phyloP scores from a whole-genome alignment of 768 basidiomycete species.

The Pulveroboletus sp. region DNA sequence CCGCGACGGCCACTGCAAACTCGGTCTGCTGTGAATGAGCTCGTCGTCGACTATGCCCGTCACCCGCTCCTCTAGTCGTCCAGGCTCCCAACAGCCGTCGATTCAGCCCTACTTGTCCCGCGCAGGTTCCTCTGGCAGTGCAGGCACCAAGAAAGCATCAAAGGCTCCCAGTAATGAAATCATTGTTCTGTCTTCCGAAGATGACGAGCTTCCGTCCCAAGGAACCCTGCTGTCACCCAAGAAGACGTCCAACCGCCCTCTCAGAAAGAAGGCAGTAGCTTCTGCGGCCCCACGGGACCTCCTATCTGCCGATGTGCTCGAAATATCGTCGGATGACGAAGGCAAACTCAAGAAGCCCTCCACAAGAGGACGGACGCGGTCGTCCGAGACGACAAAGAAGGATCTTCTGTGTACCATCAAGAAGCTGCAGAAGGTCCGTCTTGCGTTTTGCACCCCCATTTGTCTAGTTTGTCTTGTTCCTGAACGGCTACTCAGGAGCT shows the following conservation, averaged over 20 bases:
- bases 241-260: conserved; percentile 1
- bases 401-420: conserved; percentile 38
- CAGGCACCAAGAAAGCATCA: conserved; percentile 14
- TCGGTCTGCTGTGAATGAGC: background rate
- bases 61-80: conserved; percentile 27
- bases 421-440: conserved; percentile 40
- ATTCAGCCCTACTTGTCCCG: conserved; percentile 5
- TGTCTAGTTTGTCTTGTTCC: background rate
- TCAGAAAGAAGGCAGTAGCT: conserved; percentile 21
- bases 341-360: conserved; percentile 1
- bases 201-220: conserved; percentile 20
- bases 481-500: conserved; percentile 18
- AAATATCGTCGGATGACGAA: conserved; percentile 58
- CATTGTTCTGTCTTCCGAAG: conserved; percentile 34
- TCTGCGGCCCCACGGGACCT: conserved; percentile 3
- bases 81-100: background rate
- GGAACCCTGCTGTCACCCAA: conserved; percentile 11
- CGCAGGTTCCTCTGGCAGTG: conserved; percentile 3
- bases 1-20: no score
- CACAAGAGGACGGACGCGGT: conserved; percentile 13
- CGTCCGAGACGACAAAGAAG: conserved; percentile 12
- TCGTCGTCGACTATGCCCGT: conserved; percentile 20
- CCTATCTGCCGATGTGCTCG: conserved; percentile 40
- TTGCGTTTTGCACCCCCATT: background rate
- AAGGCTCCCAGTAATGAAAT: conserved; percentile 21